Evolutionary conservation across 768 basidiomycete genomes (phyloP), one percentile per base, ranked within the genome.

Genomic region (Lepiota brunneoincarnata): DNA sequence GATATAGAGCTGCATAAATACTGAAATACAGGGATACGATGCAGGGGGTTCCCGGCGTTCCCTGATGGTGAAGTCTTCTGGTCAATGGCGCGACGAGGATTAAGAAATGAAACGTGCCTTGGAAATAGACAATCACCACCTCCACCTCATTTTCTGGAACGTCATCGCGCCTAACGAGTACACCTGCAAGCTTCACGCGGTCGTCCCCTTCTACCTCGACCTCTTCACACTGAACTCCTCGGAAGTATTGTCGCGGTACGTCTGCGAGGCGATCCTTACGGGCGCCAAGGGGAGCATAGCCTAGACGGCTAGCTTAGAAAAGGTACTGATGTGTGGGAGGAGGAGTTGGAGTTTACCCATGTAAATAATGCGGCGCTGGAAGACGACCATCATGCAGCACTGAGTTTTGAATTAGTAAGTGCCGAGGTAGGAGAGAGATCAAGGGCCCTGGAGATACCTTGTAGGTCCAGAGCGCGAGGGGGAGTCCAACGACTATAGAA

Each of bases 331-430:
- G n/a, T n/a, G n/a, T n/a, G n/a, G n/a, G 21, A 11, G 4, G 11
- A 54, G 21, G 6, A 28, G 11, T 7, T 21, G 37, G 34, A 7
- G 40, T 41, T 23, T 38, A 66, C 75, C 72, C 72, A 81, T 77
- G 62, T 81, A 81, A 18, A 81, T 78, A 36, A 81, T 71, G 44
- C 71, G 72, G 2, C 79, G 70, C 56, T 80, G 79, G 45, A 80
- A 78, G 1, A 77, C 23, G 3, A 78, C 61, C 62, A 81, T 67
- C 69, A 80, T 72, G 2, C 75, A 31, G 58, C 75, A 78, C 78
- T 81, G 56, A 15, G 11, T 7, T 49, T 31, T 34, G 9, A 23
- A 15, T 15, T 45, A n/a, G n/a, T n/a, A 21, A 58, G 58, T 58
- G 36, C 40, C 12, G 37, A 23, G 23, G 14, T 7, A 26, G 12